phyloP scores from a whole-genome alignment of 108 stramenopile genomes.

The Skeletonema menzelii region DNA sequence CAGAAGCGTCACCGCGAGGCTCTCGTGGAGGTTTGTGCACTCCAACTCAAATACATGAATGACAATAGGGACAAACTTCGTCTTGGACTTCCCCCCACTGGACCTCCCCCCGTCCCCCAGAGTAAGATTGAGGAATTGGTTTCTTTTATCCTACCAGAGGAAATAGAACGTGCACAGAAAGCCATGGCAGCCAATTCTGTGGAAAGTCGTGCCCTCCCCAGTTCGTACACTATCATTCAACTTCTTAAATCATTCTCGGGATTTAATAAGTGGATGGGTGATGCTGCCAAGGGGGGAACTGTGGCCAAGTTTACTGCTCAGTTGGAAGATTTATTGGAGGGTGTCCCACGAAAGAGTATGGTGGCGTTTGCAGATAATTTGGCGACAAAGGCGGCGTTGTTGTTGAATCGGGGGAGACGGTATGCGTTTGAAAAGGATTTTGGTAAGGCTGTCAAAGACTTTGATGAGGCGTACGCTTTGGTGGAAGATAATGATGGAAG shows the following conservation, averaged over 20 bases:
- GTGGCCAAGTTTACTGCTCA: slow-evolving; percentile 46
- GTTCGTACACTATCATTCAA: slow-evolving; percentile 78
- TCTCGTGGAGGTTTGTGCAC: slow-evolving; percentile 72
- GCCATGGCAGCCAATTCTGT: slow-evolving; percentile 20
- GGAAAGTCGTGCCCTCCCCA: slow-evolving; percentile 56
- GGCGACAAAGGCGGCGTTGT: slow-evolving; percentile 53
- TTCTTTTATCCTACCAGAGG: slow-evolving; percentile 62
- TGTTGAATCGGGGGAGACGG: slow-evolving; percentile 76
- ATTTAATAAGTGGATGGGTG: slow-evolving; percentile 86
- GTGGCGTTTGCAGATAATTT: slow-evolving; percentile 27
- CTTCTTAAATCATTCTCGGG: slow-evolving; percentile 82
- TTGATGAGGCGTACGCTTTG: slow-evolving; percentile 65
- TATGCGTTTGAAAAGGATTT: slow-evolving; percentile 76
- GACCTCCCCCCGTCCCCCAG: slow-evolving; percentile 80
- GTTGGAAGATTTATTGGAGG: slow-evolving; percentile 43
- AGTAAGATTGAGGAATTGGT: slow-evolving; percentile 83
- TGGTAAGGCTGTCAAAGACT: slow-evolving; percentile 56
- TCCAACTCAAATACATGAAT: slow-evolving; percentile 86
- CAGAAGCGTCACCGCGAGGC: slow-evolving; percentile 20
- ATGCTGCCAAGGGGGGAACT: slow-evolving; percentile 68
- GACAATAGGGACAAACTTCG: slow-evolving; percentile 78
- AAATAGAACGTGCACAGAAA: slow-evolving; percentile 49
- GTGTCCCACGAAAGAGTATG: slow-evolving; percentile 24
- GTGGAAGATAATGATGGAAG: slow-evolving; percentile 49
- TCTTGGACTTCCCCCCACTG: slow-evolving; percentile 65